A percentile compares a stretch with the other conserved stretches of the same genome.
These are phyloP conservation scores for Trametes cinnabarina DNA, from an alignment of 768 basidiomycete genomes.

Conservation along the genomic window DNA sequence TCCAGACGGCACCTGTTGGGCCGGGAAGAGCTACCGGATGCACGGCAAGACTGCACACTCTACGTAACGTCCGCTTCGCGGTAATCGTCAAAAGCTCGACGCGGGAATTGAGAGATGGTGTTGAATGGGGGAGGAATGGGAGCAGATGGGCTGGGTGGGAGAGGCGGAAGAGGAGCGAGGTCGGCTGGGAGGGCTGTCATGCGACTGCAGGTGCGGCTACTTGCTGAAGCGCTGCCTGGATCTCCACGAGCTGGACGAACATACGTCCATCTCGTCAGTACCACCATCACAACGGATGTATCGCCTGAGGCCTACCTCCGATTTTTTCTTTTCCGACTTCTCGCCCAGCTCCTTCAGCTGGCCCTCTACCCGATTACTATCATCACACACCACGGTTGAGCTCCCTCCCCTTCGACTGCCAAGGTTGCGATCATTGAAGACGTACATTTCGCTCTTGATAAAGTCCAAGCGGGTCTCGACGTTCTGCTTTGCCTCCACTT, in stretches of 20 bases:
- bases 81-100: not conserved
- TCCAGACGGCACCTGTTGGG: not conserved
- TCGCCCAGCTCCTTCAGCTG: constrained; percentile 78
- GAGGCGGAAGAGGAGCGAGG: not conserved
- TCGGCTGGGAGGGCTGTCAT: not conserved
- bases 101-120: not conserved
- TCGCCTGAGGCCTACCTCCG: constrained; percentile 53
- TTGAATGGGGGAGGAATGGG: not conserved
- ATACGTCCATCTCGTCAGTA: not conserved
- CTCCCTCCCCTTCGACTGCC: not conserved
- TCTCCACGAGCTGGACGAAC: constrained; percentile 54
- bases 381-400: not conserved
- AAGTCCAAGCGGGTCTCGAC: constrained; percentile 89
- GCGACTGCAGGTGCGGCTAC: constrained; percentile 21
- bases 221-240: constrained; percentile 56
- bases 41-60: not conserved
- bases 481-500: constrained; percentile 79
- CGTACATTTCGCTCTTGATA: constrained; percentile 85
- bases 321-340: constrained; percentile 78
- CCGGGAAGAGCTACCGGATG: not conserved
- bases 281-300: not conserved
- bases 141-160: not conserved
- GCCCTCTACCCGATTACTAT: constrained; percentile 72
- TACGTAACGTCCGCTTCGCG: constrained; percentile 4
- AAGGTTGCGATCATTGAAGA: constrained; percentile 4